Conservation (phyloP, 106 monocot species). For the Allium sativum region DNA sequence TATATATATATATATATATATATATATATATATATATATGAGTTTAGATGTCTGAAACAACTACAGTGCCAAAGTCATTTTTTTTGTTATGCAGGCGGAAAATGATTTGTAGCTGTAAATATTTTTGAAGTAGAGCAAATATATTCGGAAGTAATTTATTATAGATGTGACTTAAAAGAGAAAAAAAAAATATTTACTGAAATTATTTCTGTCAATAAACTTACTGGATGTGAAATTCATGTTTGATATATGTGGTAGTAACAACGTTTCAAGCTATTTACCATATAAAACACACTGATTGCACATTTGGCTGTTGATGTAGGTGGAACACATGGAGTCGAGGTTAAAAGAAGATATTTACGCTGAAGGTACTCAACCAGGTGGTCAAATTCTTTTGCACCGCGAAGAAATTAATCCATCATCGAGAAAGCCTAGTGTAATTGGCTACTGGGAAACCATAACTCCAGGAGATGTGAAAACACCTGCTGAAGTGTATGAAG, state of each 20-base stretch:
- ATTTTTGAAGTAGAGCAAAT: not conserved
- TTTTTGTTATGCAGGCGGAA: no score
- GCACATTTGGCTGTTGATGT: conserved; percentile 11
- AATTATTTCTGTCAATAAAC: no score
- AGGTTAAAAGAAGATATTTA: conserved; percentile 94
- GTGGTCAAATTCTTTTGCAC: conserved; percentile 78
- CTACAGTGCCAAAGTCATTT: no score
- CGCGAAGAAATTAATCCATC: conserved; percentile 60
- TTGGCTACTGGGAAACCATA: conserved; percentile 88
- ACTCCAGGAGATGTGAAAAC: conserved; percentile 57
- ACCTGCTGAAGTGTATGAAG: conserved; percentile 70
- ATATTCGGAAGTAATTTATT: not conserved
- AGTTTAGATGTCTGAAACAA: no score
- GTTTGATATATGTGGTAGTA: not conserved
- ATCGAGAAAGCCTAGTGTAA: conserved; percentile 43
- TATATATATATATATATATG: no score
- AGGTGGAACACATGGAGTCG: conserved; percentile 93
- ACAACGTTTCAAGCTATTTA: not conserved
- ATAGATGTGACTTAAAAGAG: no score
- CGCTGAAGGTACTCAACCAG: conserved; percentile 63
- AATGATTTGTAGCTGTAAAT: not conserved
- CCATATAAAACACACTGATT: not conserved
- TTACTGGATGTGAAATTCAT: no score
- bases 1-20: no score
- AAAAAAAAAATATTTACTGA: no score